Conservation (phyloP, 495 filamentous ascomycete species). For the Penicillium canariense region DNA sequence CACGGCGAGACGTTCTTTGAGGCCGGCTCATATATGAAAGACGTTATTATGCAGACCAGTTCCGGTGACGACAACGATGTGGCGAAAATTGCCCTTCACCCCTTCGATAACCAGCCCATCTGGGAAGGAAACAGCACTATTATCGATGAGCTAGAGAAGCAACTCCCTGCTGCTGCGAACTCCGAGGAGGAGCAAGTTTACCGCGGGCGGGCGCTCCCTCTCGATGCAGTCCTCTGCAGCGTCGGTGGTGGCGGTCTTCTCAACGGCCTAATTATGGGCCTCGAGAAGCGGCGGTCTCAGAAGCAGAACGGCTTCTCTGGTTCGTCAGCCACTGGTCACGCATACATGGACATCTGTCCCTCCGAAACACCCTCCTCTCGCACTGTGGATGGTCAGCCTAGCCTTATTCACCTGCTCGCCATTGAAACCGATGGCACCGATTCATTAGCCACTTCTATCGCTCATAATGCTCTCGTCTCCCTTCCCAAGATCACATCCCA, state of each 20-base stretch:
- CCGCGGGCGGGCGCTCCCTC: conserved; percentile 31
- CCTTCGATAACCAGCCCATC: conserved; percentile 83
- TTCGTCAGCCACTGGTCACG: conserved; percentile 12
- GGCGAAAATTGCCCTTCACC: conserved; percentile 76
- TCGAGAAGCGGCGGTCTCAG: conserved; percentile 49
- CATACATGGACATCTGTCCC: conserved; percentile 16
- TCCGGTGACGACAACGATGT: conserved; percentile 40
- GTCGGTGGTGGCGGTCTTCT: conserved; percentile 90
- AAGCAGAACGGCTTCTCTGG: conserved; percentile 16
- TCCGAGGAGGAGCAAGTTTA: conserved; percentile 36
- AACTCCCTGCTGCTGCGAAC: conserved; percentile 45
- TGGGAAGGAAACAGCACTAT: conserved; percentile 78
- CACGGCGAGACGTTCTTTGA: conserved; percentile 70
- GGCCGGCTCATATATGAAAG: conserved; percentile 70
- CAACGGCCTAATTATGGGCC: conserved; percentile 71
- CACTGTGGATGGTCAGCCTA: conserved; percentile 6
- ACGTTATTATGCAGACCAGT: conserved; percentile 53
- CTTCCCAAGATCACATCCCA: conserved; percentile 75
- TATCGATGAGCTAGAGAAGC: conserved; percentile 66
- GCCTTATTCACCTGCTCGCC: conserved; percentile 61
- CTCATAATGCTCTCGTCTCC: conserved; percentile 58
- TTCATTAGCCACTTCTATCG: conserved; percentile 60
- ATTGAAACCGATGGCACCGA: conserved; percentile 83
- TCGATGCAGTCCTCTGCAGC: conserved; percentile 74
- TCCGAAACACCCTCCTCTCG: conserved; percentile 1